Evolutionary conservation across 2,329 filamentous ascomycete species (phyloP).

Genomic region (Xylariaceae sp.): DNA sequence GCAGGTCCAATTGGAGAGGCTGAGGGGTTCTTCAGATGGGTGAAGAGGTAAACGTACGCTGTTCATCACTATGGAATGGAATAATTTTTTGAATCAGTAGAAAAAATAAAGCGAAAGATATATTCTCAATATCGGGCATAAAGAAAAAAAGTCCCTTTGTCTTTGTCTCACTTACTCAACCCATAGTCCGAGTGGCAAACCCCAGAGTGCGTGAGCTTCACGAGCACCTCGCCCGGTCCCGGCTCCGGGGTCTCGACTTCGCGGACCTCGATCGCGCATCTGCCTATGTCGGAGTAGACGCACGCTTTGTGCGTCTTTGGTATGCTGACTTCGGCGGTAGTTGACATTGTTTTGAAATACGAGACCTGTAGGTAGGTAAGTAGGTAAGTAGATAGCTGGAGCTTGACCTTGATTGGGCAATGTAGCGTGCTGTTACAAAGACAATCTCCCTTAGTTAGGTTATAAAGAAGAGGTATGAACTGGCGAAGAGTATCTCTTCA

Average conservation of each 20-base stretch:
- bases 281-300: constrained; percentile 15
- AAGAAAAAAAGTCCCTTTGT: too few species aligned
- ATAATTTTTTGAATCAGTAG: neutral
- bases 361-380: neutral
- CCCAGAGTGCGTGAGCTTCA: constrained; percentile 20
- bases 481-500: too few species aligned
- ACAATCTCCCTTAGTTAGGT: too few species aligned
- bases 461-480: too few species aligned
- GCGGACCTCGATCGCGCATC: constrained; percentile 11
- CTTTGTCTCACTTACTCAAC: constrained; percentile 16
- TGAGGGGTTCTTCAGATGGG: too few species aligned
- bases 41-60: constrained; percentile 11
- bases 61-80: constrained; percentile 12
- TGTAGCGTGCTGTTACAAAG: too few species aligned
- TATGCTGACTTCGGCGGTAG: constrained; percentile 1
- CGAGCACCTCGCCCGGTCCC: constrained; percentile 13
- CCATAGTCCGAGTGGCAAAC: constrained; percentile 18
- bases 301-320: constrained; percentile 18
- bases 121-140: too few species aligned
- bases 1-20: too few species aligned
- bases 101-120: neutral
- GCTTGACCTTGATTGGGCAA: neutral
- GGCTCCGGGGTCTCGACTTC: constrained; percentile 17
- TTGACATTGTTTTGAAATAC: constrained; percentile 3
- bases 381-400: neutral